phyloP scores from a whole-genome alignment of 2,329 filamentous ascomycete genomes.

The Exophiala bonariae region DNA sequence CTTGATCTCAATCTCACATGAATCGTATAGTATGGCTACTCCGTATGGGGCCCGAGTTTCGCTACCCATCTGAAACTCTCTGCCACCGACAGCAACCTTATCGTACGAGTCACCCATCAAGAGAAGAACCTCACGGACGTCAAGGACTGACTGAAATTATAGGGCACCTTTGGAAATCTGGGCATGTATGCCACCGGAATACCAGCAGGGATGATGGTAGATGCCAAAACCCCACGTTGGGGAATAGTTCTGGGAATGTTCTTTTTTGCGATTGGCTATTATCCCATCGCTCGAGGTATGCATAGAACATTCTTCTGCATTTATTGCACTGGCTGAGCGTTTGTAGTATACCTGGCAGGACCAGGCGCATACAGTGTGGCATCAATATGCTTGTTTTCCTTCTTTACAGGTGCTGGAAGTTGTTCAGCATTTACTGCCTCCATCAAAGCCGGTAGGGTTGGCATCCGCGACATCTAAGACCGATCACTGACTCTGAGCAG shows the following conservation, averaged over 20 bases:
- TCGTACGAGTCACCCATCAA: conserved; percentile 55
- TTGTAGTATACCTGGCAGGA: conserved; percentile 69
- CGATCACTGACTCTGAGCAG: conserved; percentile 41
- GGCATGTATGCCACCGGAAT: conserved; percentile 94
- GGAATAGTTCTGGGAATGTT: conserved; percentile 75
- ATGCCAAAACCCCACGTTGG: conserved; percentile 75
- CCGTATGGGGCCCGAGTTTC: conserved; percentile 95
- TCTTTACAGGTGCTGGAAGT: conserved; percentile 82
- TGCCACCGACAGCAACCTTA: conserved; percentile 89
- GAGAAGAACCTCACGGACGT: conserved; percentile 1
- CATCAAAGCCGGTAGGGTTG: conserved; percentile 66
- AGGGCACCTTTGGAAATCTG: conserved; percentile 61
- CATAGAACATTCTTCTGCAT: conserved; percentile 5
- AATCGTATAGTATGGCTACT: conserved; percentile 81
- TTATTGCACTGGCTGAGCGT: conserved; percentile 30
- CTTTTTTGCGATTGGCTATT: conserved; percentile 77
- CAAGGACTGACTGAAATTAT: conserved; percentile 21
- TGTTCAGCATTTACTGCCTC: conserved; percentile 88
- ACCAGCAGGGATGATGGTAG: conserved; percentile 83
- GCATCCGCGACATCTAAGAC: not conserved
- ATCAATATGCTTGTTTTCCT: conserved; percentile 77
- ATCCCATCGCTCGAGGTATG: conserved; percentile 65
- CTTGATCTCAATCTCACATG: conserved; percentile 6
- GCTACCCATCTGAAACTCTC: conserved; percentile 82
- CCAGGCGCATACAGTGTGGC: conserved; percentile 56